Base-by-base conservation (phyloP, 176 grass and related monocot genomes). In the Oryza punctata region DNA sequence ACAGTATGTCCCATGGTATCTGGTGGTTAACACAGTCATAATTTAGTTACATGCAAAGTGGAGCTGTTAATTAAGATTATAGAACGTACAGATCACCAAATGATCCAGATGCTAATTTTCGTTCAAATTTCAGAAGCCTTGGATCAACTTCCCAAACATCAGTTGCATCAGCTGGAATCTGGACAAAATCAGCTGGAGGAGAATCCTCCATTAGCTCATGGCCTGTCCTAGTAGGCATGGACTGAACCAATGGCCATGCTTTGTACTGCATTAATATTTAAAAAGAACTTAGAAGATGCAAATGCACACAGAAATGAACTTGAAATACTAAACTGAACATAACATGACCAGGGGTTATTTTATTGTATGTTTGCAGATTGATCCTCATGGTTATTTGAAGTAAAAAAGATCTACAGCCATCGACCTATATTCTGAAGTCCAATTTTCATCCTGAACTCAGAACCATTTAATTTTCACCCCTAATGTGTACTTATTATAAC, bases 91-190 rank as follows among this genome's bases (percentile, higher is more conserved):
- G 73, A 88, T 97, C 94, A 82, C 91, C 91, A 64, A 89, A 94
- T 77, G 91, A 90, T 69, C 94, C 91, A 78, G 91, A 84, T 46
- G 89, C 94, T 70, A 97, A 40, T 90, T 92, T 94, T 73, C 73
- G 81, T 84, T 90, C 94, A 74, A 97, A 94, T 86, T 91, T 90
- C 43, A 97, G 85, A 75, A 92, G 94, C 44, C 77, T 85, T 50
- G 84, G 75, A 88, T 97, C 89, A 47, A 97, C 90, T 84, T 94
- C 94, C 94, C 94, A 97, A 77, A 91, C 94, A 67, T 97, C 94
- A 84, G 87, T 90, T 67, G 85, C 72, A 90, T 94, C 89, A 83
- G 71, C 78, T 50, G 91, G 94, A 88, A 97, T 94, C 67, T 87
- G 54, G 15, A 94, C 81, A 78, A 85, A 86, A 70, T 90, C 85